These are phyloP conservation scores for Drosera spatulata DNA, from an alignment of 179 eudicot genomes.

Conservation along the genomic window DNA sequence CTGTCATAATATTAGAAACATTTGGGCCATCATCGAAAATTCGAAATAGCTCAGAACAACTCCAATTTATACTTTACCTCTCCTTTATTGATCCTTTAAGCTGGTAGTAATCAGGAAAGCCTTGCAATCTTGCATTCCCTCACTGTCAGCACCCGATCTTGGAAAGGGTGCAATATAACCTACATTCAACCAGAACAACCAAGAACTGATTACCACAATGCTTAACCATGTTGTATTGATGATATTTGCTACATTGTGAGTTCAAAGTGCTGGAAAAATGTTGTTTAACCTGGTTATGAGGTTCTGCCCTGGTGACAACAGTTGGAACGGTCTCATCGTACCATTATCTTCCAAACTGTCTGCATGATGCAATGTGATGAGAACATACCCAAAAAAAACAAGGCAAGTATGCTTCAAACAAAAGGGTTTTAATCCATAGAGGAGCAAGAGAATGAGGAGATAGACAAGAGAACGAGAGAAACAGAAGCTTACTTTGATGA, in stretches of 20 bases:
- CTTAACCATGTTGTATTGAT: background rate
- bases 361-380: slow-evolving; percentile 4
- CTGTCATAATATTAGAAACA: no score
- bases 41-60: background rate
- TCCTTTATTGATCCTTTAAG: slow-evolving; percentile 53
- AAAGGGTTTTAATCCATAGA: no score
- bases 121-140: slow-evolving; percentile 80
- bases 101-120: slow-evolving; percentile 60
- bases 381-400: no score
- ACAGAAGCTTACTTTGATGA: slow-evolving; percentile 40
- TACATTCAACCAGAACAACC: slow-evolving; percentile 3
- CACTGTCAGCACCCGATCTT: slow-evolving; percentile 63
- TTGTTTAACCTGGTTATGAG: slow-evolving; percentile 35
- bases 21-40: no score
- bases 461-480: background rate
- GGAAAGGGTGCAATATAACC: slow-evolving; percentile 51
- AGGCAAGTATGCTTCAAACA: no score
- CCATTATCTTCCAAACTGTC: slow-evolving; percentile 53
- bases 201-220: background rate
- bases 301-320: slow-evolving; percentile 54
- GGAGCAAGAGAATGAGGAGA: no score
- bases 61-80: slow-evolving; percentile 21
- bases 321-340: slow-evolving; percentile 50
- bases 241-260: no score
- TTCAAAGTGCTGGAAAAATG: background rate